Evolutionary conservation across 129 eudicot genomes (phyloP).

Genomic region (Flaveria linearis): DNA sequence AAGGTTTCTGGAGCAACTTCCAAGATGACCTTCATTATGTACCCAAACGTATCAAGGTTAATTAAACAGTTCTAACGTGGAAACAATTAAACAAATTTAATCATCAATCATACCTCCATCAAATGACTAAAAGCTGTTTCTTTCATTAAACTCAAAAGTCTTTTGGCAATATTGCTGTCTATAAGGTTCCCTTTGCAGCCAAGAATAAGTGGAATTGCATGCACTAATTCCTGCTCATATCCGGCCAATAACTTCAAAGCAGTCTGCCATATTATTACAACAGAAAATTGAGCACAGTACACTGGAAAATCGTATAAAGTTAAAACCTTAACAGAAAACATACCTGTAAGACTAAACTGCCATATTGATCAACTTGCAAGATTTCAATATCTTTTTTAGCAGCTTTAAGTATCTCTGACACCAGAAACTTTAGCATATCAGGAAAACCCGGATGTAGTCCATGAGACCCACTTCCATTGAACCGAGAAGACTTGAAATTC

Average conservation of each 20-base stretch:
- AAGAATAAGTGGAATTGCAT: slow-evolving; percentile 67
- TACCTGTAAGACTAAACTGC: slow-evolving; percentile 95
- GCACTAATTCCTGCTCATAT: slow-evolving; percentile 56
- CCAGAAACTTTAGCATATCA: slow-evolving; percentile 63
- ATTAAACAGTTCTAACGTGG: background rate
- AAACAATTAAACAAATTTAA: background rate
- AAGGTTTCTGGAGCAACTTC: slow-evolving; percentile 80
- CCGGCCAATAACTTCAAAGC: slow-evolving; percentile 79
- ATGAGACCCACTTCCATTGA: slow-evolving; percentile 35
- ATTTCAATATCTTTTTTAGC: slow-evolving; percentile 50
- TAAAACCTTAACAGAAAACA: slow-evolving; percentile 22
- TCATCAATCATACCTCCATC: slow-evolving; percentile 69
- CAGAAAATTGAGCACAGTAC: slow-evolving; percentile 3
- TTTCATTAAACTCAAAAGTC: slow-evolving; percentile 58
- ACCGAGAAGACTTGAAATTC: slow-evolving; percentile 47
- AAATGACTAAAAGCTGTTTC: slow-evolving; percentile 90
- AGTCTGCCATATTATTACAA: slow-evolving; percentile 53
- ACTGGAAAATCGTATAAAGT: background rate
- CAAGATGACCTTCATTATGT: slow-evolving; percentile 70
- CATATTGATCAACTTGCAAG: slow-evolving; percentile 73
- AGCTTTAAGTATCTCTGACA: slow-evolving; percentile 68
- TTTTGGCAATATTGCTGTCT: slow-evolving; percentile 40
- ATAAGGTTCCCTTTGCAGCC: slow-evolving; percentile 58
- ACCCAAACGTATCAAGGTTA: slow-evolving; percentile 3
- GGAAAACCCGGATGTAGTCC: slow-evolving; percentile 59